phyloP scores from a whole-genome alignment of 371 early-diverging fungal genomes.

The Circinella minor region DNA sequence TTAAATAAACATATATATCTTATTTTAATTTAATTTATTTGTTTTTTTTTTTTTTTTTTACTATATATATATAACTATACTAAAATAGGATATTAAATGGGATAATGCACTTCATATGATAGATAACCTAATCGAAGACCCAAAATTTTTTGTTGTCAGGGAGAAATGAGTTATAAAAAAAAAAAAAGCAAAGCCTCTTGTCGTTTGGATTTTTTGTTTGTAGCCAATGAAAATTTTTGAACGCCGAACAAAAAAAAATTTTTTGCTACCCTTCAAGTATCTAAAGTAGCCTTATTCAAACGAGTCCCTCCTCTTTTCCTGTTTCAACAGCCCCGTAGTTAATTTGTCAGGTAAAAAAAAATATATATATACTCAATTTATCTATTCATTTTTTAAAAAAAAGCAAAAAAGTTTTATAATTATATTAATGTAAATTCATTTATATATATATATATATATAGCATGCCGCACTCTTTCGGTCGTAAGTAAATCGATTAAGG shows the following conservation, averaged over 20 bases:
- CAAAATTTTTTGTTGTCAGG: background rate
- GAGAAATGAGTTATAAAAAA: background rate
- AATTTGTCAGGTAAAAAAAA: conserved; percentile 12
- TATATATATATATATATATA: background rate
- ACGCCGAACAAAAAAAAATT: conserved; percentile 4
- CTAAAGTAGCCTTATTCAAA: background rate
- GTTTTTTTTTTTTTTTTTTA: no score
- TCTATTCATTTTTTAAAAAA: no score
- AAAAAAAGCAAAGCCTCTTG: background rate
- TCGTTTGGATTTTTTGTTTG: background rate
- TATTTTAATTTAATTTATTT: no score
- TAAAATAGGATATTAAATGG: no score
- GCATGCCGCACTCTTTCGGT: conserved; percentile 97
- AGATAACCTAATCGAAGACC: no score
- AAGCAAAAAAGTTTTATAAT: no score
- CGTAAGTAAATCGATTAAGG: conserved; percentile 39
- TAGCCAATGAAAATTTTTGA: background rate
- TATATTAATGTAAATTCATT: background rate
- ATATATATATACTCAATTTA: no score
- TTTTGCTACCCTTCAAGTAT: background rate
- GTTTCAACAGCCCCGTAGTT: conserved; percentile 9
- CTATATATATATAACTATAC: no score
- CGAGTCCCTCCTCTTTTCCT: conserved; percentile 11
- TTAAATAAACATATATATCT: no score
- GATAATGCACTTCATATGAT: no score